Base-by-base conservation (phyloP, 257 asterid species). In the Nicotiana tomentosiformis region DNA sequence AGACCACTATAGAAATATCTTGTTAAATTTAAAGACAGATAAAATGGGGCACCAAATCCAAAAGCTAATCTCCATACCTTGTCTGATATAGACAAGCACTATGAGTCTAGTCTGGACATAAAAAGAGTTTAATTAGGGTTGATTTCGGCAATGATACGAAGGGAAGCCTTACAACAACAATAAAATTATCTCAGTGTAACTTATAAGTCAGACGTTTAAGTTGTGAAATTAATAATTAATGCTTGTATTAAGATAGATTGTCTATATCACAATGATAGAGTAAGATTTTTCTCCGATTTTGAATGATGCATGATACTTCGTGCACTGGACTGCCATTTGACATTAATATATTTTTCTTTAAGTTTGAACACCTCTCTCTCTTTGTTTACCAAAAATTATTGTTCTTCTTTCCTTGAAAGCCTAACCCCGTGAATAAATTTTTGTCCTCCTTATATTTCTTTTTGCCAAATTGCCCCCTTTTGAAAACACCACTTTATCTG, bases 341-440 rank as follows among this genome's bases (percentile, higher is more conserved):
- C 3, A 8, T 7, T 39, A 7, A 39, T 39, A 7, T 1, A 7
- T 39, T 20, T 7, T 78, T 78, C 9, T 61, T 0, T 76, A 78
- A 11, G 18, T 39, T 46, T 43, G 62, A 53, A 80, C 30, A 80
- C 30, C 80, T 20, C 35, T 20, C 74, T 37, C 10, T 58, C 61
- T n/a, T n/a, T 30, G 39, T 67, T 67, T 82, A 26, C 14, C 76
- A 72, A 70, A 77, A 49, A 82, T 57, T 12, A 77, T 43, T 82
- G 23, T 29, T 26, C 23, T 69, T 46, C 10, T 33, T 66, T 76
- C 79, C 77, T 62, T 74, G 74, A 83, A 83, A 83, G 72, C 51
- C 77, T 49, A 83, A 83, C 77, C 85, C 76, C 58, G 69, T 61
- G 62, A 76, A 76, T 64, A 76, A 74, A 76, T 51, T 51, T 51